Conservation (phyloP, 2,329 filamentous ascomycete species). For the Setomelanomma holmii region DNA sequence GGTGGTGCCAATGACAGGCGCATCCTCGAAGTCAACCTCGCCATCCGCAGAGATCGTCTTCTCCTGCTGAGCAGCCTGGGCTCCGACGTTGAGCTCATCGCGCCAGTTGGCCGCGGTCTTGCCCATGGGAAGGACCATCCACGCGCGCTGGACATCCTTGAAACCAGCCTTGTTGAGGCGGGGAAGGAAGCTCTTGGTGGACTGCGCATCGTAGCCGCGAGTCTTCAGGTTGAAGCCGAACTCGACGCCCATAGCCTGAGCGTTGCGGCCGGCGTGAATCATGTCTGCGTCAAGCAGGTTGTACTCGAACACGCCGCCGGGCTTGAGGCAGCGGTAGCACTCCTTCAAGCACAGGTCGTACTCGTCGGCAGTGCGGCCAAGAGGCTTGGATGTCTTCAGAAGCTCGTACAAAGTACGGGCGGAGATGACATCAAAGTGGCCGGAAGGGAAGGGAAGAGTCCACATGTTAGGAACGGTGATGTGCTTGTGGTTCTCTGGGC, state of each 20-base stretch:
- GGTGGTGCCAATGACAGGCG: conserved; percentile 55
- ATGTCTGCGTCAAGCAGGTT: conserved; percentile 88
- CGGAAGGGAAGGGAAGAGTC: conserved; percentile 82
- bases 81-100: conserved; percentile 46
- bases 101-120: conserved; percentile 49
- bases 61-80: conserved; percentile 38
- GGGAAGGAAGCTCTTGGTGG: conserved; percentile 80
- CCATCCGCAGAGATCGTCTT: conserved; percentile 47
- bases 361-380: conserved; percentile 67
- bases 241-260: conserved; percentile 84
- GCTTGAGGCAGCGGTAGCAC: conserved; percentile 90
- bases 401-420: conserved; percentile 85
- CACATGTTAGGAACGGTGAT: conserved; percentile 79
- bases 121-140: conserved; percentile 89
- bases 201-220: conserved; percentile 84
- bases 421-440: conserved; percentile 90
- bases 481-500: conserved; percentile 86
- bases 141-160: conserved; percentile 79
- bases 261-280: conserved; percentile 80
- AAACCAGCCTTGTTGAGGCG: conserved; percentile 80
- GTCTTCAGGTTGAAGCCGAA: conserved; percentile 91
- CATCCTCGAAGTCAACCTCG: conserved; percentile 35
- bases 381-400: conserved; percentile 71
- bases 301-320: conserved; percentile 92
- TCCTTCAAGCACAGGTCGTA: conserved; percentile 86